Percentiles rank a stretch among this genome's conserved stretches.
These are phyloP conservation scores for Rickenella mellea DNA, from an alignment of 768 basidiomycete species.

Conservation along the genomic window DNA sequence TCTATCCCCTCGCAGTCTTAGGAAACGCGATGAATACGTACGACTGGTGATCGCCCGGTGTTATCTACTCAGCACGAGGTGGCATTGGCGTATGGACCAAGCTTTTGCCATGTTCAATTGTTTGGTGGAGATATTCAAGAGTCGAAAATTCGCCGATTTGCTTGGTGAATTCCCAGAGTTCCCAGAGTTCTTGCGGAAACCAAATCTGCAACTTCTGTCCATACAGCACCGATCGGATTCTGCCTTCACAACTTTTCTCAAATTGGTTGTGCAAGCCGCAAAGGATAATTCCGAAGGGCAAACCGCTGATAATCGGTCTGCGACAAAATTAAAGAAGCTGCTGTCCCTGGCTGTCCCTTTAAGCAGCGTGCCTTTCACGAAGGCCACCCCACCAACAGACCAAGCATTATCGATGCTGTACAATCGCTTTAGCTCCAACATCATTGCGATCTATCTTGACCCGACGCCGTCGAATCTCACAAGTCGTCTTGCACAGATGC, in stretches of 20 bases:
- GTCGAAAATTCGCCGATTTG: constrained; percentile 68
- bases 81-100: constrained; percentile 58
- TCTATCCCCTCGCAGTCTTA: constrained; percentile 27
- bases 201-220: constrained; percentile 44
- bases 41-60: constrained; percentile 62
- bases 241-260: constrained; percentile 72
- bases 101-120: constrained; percentile 49
- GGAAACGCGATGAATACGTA: constrained; percentile 63
- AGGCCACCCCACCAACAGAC: constrained; percentile 35
- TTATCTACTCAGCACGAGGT: constrained; percentile 60
- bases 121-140: constrained; percentile 66
- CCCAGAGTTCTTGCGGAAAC: constrained; percentile 56
- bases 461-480: constrained; percentile 34
- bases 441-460: constrained; percentile 62
- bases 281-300: constrained; percentile 22
- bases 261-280: constrained; percentile 64
- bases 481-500: constrained; percentile 54
- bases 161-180: constrained; percentile 51
- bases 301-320: constrained; percentile 21
- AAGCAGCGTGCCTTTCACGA: constrained; percentile 55
- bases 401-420: constrained; percentile 66
- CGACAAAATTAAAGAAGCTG: constrained; percentile 51
- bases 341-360: constrained; percentile 66
- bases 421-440: constrained; percentile 72
- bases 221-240: constrained; percentile 49